phyloP scores from a whole-genome alignment of 169 alveolate species.

The Cryptosporidium bovis region DNA sequence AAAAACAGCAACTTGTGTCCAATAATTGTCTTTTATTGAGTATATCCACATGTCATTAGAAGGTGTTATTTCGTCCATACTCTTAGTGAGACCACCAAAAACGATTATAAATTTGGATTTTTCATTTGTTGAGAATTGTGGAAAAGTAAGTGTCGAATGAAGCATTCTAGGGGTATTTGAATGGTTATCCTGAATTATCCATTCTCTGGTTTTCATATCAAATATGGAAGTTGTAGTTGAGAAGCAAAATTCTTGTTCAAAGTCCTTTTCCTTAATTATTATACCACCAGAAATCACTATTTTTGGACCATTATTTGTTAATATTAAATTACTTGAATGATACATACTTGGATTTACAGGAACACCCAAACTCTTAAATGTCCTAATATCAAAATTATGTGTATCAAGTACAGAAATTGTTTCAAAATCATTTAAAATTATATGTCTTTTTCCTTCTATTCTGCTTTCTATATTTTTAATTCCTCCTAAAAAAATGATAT shows the following conservation, averaged over 20 bases:
- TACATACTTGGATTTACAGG: slow-evolving; percentile 20
- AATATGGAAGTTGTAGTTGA: slow-evolving; percentile 28
- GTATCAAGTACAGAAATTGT: slow-evolving; percentile 7
- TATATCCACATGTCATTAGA: slow-evolving; percentile 90
- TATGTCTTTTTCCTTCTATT: neutral
- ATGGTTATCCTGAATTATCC: slow-evolving; percentile 19
- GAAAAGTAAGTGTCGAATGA: slow-evolving; percentile 48
- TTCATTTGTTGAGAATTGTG: slow-evolving; percentile 33
- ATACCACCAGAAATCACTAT: slow-evolving; percentile 53
- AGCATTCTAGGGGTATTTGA: slow-evolving; percentile 48
- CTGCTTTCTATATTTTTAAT: slow-evolving; percentile 4
- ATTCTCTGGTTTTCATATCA: slow-evolving; percentile 32
- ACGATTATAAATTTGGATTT: slow-evolving; percentile 83
- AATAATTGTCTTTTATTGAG: slow-evolving; percentile 81
- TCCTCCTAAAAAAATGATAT: slow-evolving; percentile 44
- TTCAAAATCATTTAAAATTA: slow-evolving; percentile 2
- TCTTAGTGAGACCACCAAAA: slow-evolving; percentile 87
- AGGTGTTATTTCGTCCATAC: slow-evolving; percentile 75
- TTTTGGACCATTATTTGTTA: slow-evolving; percentile 38
- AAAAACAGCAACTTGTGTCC: slow-evolving; percentile 84
- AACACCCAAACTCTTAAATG: neutral
- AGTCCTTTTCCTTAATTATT: slow-evolving; percentile 3
- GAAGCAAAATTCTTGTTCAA: neutral
- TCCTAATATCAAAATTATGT: neutral
- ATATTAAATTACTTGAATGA: slow-evolving; percentile 52